Conservation (phyloP, 2,329 filamentous ascomycete species). For the Paraphaeosphaeria sporulosa region DNA sequence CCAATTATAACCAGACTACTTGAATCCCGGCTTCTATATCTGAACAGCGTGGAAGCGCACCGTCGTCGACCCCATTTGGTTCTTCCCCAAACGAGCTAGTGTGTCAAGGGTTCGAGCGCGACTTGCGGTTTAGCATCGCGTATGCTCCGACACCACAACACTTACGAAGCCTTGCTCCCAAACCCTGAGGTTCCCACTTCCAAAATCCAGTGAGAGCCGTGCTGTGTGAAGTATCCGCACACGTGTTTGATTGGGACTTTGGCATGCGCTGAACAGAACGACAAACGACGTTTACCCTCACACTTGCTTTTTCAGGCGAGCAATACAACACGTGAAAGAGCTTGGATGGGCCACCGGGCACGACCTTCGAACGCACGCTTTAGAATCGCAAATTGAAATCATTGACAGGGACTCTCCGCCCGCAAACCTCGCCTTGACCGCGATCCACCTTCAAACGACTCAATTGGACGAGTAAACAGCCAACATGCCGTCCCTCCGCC, state of each 20-base stretch:
- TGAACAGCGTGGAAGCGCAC: background rate
- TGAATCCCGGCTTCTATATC: no score
- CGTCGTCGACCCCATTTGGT: background rate
- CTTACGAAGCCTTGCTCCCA: background rate
- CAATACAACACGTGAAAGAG: background rate
- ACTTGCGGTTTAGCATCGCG: background rate
- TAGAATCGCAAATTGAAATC: background rate
- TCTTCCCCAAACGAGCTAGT: background rate
- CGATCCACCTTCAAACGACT: no score
- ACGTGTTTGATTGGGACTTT: background rate
- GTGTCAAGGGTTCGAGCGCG: background rate
- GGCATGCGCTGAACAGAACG: background rate
- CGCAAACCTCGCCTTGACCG: background rate
- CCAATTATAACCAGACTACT: no score
- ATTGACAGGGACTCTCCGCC: background rate
- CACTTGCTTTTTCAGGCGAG: background rate
- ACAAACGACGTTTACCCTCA: background rate
- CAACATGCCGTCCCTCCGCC: slow-evolving; percentile 5
- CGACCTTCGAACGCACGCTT: background rate
- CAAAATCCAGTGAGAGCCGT: background rate
- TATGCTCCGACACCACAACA: background rate
- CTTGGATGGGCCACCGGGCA: background rate
- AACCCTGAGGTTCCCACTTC: no score
- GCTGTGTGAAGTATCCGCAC: background rate
- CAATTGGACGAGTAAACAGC: background rate